A percentile compares a stretch with the other conserved stretches of the same genome.
Evolutionary conservation across 2,329 filamentous ascomycete genomes (phyloP).

Genomic region (Trichoderma oligosporum): DNA sequence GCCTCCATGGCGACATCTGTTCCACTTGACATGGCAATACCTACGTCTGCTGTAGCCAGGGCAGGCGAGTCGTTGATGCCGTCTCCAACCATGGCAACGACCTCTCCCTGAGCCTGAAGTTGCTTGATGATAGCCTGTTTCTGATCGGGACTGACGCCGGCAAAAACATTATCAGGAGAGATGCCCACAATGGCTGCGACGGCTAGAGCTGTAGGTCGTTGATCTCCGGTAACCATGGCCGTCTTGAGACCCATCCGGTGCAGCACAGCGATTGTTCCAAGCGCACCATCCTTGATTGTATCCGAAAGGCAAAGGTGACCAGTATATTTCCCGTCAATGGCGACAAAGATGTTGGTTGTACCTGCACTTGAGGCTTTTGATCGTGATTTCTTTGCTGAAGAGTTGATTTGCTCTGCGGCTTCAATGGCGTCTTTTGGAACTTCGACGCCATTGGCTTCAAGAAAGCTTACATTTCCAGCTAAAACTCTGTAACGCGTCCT

Average conservation of each 20-base stretch:
- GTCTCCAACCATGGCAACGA: constrained; percentile 95
- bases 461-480: constrained; percentile 75
- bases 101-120: constrained; percentile 69
- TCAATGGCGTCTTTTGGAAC: constrained; percentile 62
- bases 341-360: constrained; percentile 86
- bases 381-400: constrained; percentile 35
- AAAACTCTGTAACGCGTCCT: constrained; percentile 72
- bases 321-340: constrained; percentile 75
- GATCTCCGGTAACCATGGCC: constrained; percentile 92
- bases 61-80: constrained; percentile 98
- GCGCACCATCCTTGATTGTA: constrained; percentile 83
- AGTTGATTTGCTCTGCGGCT: constrained; percentile 58
- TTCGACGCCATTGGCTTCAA: constrained; percentile 65
- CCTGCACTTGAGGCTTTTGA: constrained; percentile 47
- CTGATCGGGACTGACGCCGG: constrained; percentile 84
- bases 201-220: constrained; percentile 74
- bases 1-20: constrained; percentile 98
- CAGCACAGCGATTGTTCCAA: constrained; percentile 75
- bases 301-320: constrained; percentile 83
- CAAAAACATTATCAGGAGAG: constrained; percentile 67
- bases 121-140: constrained; percentile 81
- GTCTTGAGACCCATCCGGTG: constrained; percentile 80
- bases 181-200: constrained; percentile 85
- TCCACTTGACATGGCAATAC: constrained; percentile 86
- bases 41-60: constrained; percentile 85